Evolutionary conservation across 805 yeast genomes (phyloP), one percentile per base, ranked within the genome.

Genomic region (Metschnikowia orientalis): DNA sequence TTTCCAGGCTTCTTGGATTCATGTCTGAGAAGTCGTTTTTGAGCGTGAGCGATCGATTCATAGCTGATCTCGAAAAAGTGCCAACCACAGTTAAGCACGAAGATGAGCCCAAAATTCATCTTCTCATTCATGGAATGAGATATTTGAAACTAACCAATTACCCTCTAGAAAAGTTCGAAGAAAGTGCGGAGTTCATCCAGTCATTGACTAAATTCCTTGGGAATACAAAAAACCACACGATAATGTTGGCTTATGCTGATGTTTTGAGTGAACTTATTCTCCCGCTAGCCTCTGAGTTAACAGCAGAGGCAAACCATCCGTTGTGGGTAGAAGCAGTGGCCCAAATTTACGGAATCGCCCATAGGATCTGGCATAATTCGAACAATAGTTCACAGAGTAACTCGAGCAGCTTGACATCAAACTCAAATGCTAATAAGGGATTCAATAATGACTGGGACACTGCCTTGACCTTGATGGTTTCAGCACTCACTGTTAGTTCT

Each of bases 291-390:
- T 90, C 86, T 6, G 69, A 78, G 1, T 68, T 89, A 19, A 86
- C 96, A 0, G 97, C 96, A 0, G 99, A 92, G 53, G 89, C 87
- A 1, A 90, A 92, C 50, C 95, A 90, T 54, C 98, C 98, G 3
- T 77, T 82, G 1, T 92, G 98, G 99, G 79, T 81, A 0, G 84
- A 78, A 24, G 92, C 96, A 0, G 74, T 87, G 34, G 72, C 73
- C 14, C 61, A 67, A 12, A 75, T 90, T 9, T 79, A 73, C 53
- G 57, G 66, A 10, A 74, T 70, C 36, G 64, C 71, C 10, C 69
- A 67, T 24, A 56, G 53, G 35, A 72, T 61, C 30, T 67, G 71
- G 62, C 70, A 58, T 36, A 18, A 13, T 10, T 19, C 40, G 11
- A 30, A 29, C 24, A 18, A 30, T 11, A 18, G 34, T 12, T 18